phyloP scores from a whole-genome alignment of 495 filamentous ascomycete species.

The Aeminium ludgeri region DNA sequence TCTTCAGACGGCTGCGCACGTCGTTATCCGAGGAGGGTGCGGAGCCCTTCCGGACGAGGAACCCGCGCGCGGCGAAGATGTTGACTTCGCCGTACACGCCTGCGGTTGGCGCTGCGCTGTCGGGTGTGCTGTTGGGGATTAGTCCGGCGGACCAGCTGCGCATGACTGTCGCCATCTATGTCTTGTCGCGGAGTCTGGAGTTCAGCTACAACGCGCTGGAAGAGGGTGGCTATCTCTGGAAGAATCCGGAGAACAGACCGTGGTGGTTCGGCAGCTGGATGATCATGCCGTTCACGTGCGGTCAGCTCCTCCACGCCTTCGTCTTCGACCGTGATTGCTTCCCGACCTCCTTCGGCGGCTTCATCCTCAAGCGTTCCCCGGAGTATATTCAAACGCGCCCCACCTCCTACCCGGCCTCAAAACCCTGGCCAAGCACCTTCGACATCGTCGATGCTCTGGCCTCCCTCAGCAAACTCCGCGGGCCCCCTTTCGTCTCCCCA shows the following conservation, averaged over 20 bases:
- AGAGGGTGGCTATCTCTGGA: conserved; percentile 60
- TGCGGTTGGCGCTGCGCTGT: conserved; percentile 70
- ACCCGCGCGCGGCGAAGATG: conserved; percentile 53
- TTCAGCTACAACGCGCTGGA: conserved; percentile 73
- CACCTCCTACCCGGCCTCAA: conserved; percentile 41
- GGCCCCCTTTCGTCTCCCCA: conserved; percentile 80
- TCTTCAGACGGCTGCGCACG: conserved; percentile 62
- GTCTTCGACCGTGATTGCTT: conserved; percentile 87
- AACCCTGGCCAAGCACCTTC: conserved; percentile 59
- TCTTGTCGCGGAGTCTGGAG: conserved; percentile 62
- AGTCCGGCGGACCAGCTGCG: conserved; percentile 63
- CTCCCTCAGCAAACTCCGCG: conserved; percentile 60
- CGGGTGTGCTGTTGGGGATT: conserved; percentile 65
- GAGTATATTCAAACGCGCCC: conserved; percentile 66
- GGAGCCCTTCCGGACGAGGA: conserved; percentile 59
- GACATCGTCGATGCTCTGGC: conserved; percentile 69
- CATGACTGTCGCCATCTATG: conserved; percentile 62
- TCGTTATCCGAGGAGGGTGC: conserved; percentile 57
- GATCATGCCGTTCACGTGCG: conserved; percentile 79
- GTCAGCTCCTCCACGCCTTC: conserved; percentile 79
- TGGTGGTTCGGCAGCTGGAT: conserved; percentile 96
- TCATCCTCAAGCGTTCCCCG: conserved; percentile 55
- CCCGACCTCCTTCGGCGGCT: conserved; percentile 52
- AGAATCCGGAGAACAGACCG: conserved; percentile 28
- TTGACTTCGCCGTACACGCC: conserved; percentile 73